A percentile compares a stretch with the other conserved stretches of the same genome.
phyloP scores from a whole-genome alignment of 495 filamentous ascomycete genomes.

The Aspergillus diversus region DNA sequence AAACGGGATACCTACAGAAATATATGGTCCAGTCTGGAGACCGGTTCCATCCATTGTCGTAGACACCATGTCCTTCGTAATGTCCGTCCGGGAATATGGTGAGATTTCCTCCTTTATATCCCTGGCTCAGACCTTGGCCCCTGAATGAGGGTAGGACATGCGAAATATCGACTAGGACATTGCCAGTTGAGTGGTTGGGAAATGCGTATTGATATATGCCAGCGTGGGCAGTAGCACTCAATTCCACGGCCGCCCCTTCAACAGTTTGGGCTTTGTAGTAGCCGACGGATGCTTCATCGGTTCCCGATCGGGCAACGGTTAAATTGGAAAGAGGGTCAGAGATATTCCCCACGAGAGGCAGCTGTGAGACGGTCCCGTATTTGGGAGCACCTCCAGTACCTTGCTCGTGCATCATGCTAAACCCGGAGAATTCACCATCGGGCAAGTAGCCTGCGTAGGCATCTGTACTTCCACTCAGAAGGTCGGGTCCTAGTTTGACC shows the following conservation, averaged over 20 bases:
- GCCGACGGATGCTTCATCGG: constrained; percentile 62
- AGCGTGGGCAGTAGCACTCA: constrained; percentile 63
- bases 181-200: constrained; percentile 38
- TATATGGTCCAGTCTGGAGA: constrained; percentile 66
- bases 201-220: constrained; percentile 69
- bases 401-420: constrained; percentile 75
- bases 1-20: constrained; percentile 54
- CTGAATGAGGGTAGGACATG: constrained; percentile 68
- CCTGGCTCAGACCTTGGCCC: constrained; percentile 62
- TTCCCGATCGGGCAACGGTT: constrained; percentile 50
- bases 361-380: constrained; percentile 69
- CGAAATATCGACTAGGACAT: constrained; percentile 70
- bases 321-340: constrained; percentile 61
- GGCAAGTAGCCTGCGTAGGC: constrained; percentile 68
- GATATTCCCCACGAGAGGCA: constrained; percentile 60
- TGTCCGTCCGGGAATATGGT: constrained; percentile 53
- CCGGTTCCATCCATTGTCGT: constrained; percentile 66
- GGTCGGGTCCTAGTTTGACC: constrained; percentile 72
- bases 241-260: constrained; percentile 59
- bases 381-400: constrained; percentile 77
- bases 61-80: constrained; percentile 67
- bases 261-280: constrained; percentile 62
- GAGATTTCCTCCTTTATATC: constrained; percentile 68
- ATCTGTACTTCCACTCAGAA: constrained; percentile 52
- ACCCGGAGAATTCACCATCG: constrained; percentile 64